Evolutionary conservation across 2,329 filamentous ascomycete genomes (phyloP).

Genomic region (Tolypocladium ophioglossoides): DNA sequence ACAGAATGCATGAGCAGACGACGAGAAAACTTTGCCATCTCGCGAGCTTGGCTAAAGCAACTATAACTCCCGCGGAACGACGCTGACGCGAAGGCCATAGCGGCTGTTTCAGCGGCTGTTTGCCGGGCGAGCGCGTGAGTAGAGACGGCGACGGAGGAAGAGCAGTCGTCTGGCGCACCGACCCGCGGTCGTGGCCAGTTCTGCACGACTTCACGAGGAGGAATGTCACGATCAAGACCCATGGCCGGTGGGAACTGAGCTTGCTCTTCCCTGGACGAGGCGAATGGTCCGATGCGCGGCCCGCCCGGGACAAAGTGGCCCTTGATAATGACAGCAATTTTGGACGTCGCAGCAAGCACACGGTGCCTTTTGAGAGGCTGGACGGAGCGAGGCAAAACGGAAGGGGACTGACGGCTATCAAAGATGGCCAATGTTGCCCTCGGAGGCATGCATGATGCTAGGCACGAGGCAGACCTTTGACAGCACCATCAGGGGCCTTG

Average conservation of each 20-base stretch:
- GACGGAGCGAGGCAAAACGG: neutral
- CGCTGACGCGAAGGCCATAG: neutral
- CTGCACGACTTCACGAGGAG: neutral
- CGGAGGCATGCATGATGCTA: neutral
- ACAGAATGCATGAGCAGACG: slow-evolving; percentile 15
- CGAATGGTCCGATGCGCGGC: neutral
- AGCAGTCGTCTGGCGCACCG: neutral
- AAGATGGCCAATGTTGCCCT: neutral
- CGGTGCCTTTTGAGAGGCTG: neutral
- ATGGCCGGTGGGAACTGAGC: neutral
- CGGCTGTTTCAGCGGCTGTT: too few relatives aligned
- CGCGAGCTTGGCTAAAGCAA: neutral
- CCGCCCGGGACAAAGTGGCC: neutral
- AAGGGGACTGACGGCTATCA: neutral
- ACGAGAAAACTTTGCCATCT: slow-evolving; percentile 14
- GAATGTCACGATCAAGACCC: neutral
- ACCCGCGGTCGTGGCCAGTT: neutral
- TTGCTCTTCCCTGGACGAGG: neutral
- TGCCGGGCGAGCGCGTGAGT: neutral
- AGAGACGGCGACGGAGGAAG: neutral
- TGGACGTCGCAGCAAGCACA: neutral
- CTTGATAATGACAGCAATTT: neutral
- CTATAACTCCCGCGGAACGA: neutral
- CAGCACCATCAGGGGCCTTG: neutral
- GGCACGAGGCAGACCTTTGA: neutral